Conservation (phyloP, 768 basidiomycete species). For the Scleroderma bovista region DNA sequence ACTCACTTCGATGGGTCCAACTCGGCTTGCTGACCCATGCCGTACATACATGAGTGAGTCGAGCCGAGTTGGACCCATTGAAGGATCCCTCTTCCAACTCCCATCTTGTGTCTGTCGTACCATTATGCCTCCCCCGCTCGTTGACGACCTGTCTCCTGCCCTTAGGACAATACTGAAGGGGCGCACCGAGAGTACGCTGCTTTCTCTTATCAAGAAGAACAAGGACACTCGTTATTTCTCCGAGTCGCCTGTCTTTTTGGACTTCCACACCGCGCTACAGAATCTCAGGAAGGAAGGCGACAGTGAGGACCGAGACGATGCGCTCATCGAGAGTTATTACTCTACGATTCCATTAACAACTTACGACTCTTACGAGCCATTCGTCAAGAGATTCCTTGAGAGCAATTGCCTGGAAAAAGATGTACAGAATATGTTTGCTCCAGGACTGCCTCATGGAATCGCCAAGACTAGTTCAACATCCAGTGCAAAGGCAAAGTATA, state of each 20-base stretch:
- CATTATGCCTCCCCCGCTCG: conserved; percentile 1
- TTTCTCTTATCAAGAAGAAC: conserved; percentile 10
- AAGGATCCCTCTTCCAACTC: no score
- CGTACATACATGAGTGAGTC: no score
- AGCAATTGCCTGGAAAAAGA: conserved; percentile 4
- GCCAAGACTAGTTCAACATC: conserved; percentile 15
- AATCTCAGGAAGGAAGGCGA: neutral
- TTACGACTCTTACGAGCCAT: conserved; percentile 17
- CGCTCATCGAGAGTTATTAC: conserved; percentile 10
- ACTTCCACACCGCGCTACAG: conserved; percentile 10
- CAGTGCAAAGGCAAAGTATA: conserved; percentile 12
- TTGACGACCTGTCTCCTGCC: neutral
- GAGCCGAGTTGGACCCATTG: no score
- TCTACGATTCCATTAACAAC: conserved; percentile 12
- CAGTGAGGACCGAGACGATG: neutral
- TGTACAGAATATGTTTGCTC: conserved; percentile 18
- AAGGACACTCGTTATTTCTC: conserved; percentile 8
- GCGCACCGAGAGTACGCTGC: conserved; percentile 2
- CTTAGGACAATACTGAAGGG: neutral
- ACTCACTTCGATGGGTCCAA: no score
- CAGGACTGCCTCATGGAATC: conserved; percentile 18
- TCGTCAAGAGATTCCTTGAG: conserved; percentile 6
- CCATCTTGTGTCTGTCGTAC: no score
- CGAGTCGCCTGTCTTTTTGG: conserved; percentile 9
- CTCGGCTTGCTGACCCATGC: no score